Conservation (phyloP, 2,329 filamentous ascomycete species). For the Aaosphaeria pasadenensis region DNA sequence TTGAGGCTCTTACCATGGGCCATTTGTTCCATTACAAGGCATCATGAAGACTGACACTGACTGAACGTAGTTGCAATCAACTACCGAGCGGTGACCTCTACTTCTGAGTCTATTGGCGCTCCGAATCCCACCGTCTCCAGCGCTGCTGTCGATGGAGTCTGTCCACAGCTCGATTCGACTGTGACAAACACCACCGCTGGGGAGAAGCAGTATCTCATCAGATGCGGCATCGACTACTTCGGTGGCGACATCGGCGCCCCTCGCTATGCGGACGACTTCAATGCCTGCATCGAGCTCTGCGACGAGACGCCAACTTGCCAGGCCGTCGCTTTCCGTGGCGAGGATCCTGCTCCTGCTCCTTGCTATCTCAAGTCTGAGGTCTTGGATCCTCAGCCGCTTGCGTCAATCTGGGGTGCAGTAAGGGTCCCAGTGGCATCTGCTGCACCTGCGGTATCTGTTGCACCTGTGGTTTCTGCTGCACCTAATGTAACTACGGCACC, state of each 20-base stretch:
- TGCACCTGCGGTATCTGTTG: too few relatives aligned
- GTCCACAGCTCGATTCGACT: background rate
- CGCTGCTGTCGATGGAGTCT: background rate
- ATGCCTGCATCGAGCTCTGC: background rate
- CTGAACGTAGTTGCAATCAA: background rate
- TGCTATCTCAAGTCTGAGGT: too few relatives aligned
- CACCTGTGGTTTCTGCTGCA: too few relatives aligned
- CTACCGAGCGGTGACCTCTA: background rate
- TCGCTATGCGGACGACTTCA: background rate
- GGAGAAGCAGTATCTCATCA: background rate
- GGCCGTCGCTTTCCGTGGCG: background rate
- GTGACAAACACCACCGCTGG: background rate
- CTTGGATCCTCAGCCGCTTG: too few relatives aligned
- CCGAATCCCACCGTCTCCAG: background rate
- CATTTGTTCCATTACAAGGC: too few relatives aligned
- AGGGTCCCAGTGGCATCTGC: too few relatives aligned
- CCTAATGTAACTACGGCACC: too few relatives aligned
- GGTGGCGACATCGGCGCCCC: background rate
- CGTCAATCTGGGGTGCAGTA: too few relatives aligned
- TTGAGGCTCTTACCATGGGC: too few relatives aligned
- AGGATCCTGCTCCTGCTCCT: too few relatives aligned
- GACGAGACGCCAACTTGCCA: background rate
- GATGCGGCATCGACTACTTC: slow-evolving; percentile 1
- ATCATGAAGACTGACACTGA: background rate
- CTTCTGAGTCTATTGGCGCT: background rate